Conservation (phyloP, 2,329 filamentous ascomycete species). For the Metarhizium humberi region DNA sequence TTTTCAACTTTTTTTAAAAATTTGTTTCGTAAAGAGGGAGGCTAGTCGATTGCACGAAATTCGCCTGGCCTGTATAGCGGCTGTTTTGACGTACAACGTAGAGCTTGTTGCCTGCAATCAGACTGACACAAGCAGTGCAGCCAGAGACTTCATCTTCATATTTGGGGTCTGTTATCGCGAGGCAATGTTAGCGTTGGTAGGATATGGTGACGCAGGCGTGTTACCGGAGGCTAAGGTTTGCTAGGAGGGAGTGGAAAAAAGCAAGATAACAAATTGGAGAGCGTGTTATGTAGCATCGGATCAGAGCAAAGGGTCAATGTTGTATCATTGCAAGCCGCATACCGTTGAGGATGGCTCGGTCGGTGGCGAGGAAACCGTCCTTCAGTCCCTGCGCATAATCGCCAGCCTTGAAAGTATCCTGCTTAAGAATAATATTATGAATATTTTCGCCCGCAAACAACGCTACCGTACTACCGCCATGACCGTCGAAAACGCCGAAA, state of each 20-base stretch:
- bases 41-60: not conserved
- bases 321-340: slow-evolving; percentile 18
- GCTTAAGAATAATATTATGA: slow-evolving; percentile 88
- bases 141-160: slow-evolving; percentile 98
- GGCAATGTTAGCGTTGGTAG: slow-evolving; percentile 3
- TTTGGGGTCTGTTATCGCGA: slow-evolving; percentile 61
- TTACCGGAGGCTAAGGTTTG: no score
- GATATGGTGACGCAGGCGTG: not conserved
- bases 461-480: slow-evolving; percentile 94
- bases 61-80: not conserved
- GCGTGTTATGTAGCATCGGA: no score
- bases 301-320: not conserved
- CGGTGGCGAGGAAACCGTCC: slow-evolving; percentile 93
- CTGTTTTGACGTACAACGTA: slow-evolving; percentile 65
- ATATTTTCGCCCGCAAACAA: slow-evolving; percentile 87
- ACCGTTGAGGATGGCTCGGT: slow-evolving; percentile 94
- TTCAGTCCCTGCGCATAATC: slow-evolving; percentile 94
- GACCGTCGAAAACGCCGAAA: slow-evolving; percentile 96
- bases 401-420: slow-evolving; percentile 84
- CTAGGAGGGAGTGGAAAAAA: no score
- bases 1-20: no score
- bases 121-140: slow-evolving; percentile 86
- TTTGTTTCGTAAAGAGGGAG: not conserved
- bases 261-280: no score
- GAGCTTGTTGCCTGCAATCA: slow-evolving; percentile 86